Conservation (phyloP, 768 basidiomycete species). For the Suillus placidus region DNA sequence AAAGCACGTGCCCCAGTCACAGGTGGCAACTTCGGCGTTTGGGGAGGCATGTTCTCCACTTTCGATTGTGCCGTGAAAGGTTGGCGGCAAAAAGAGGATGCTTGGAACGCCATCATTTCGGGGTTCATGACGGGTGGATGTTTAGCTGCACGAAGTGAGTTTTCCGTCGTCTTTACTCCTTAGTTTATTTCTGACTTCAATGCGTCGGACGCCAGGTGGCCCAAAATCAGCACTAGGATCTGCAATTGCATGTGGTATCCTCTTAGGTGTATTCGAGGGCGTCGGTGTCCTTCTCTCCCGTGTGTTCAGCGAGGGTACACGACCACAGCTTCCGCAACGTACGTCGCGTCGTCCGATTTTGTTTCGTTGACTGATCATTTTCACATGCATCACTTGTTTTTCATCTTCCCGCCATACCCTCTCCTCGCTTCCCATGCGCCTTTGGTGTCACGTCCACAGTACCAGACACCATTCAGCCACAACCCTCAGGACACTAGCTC, state of each 20-base stretch:
- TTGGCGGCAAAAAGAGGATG: slow-evolving; percentile 95
- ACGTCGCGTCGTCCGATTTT: slow-evolving; percentile 35
- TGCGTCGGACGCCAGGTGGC: slow-evolving; percentile 60
- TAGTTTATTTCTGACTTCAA: not conserved
- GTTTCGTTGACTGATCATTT: not conserved
- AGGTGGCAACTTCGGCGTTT: slow-evolving; percentile 94
- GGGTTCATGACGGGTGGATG: slow-evolving; percentile 99
- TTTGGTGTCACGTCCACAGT: not conserved
- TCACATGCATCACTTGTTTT: not conserved
- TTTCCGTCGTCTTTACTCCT: not conserved
- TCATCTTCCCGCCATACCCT: not conserved
- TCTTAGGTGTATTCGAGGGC: slow-evolving; percentile 93
- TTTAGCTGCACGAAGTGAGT: slow-evolving; percentile 89
- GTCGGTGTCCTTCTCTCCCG: slow-evolving; percentile 92
- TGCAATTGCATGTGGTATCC: slow-evolving; percentile 94
- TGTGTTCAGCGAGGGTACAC: slow-evolving; percentile 81
- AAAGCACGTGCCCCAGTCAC: slow-evolving; percentile 98
- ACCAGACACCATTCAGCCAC: slow-evolving; percentile 4
- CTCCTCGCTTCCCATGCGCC: not conserved
- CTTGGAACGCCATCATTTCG: slow-evolving; percentile 98
- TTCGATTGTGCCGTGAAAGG: slow-evolving; percentile 99
- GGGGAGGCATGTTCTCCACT: slow-evolving; percentile 98
- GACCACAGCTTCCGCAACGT: slow-evolving; percentile 82
- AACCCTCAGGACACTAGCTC: slow-evolving; percentile 6
- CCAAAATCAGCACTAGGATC: slow-evolving; percentile 88